Base-by-base conservation (phyloP, 257 asterid genomes). In the Thymus mandschuricus region DNA sequence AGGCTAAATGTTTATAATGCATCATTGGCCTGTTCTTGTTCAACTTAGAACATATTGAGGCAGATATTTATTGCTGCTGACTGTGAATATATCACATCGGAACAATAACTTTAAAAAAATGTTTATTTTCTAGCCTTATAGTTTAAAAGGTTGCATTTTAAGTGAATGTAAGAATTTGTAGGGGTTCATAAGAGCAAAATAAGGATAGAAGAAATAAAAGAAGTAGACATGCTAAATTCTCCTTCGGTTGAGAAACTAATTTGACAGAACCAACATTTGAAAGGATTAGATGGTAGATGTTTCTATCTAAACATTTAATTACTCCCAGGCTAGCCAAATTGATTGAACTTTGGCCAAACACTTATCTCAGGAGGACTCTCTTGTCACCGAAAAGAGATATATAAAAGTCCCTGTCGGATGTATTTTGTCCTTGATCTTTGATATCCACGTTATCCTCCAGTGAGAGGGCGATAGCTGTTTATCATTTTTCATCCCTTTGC, bases 1-100 rank as follows among this genome's bases (percentile, higher is more conserved):
- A 56, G 60, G 64, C 64, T 51, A 12, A 41, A 61, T 68, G 64
- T n/a, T 74, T 51, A 58, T 66, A 30, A 48, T 48, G 60, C 56
- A 35, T 27, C 31, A 38, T 54, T 6, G 29, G 9, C 48, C 46
- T 38, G 49, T 59, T 66, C 69, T 29, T 60, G 56, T 65, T 59
- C 30, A 27, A 60, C 40, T 35, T 35, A 35, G 40, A 35, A 35
- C 40, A 35, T 35, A 35, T 2, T 35, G 40, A 1, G 40, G 40
- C 40, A 5, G 40, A 35, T 35, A 35, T 35, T 35, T 35, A 35
- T 35, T 64, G 60, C 34, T 48, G 15, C 62, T 49, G 61, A 48
- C 38, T 61, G 3, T 60, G 56, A 28, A 41, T 48, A 41, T 48
- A 50, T 48, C 61, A 52, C 13, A 6, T 10, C 11, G 12, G 41